Evolutionary conservation across 1,284 basidiomycete species (phyloP), one percentile per base, ranked within the genome.

Genomic region (Peniophora sp.): DNA sequence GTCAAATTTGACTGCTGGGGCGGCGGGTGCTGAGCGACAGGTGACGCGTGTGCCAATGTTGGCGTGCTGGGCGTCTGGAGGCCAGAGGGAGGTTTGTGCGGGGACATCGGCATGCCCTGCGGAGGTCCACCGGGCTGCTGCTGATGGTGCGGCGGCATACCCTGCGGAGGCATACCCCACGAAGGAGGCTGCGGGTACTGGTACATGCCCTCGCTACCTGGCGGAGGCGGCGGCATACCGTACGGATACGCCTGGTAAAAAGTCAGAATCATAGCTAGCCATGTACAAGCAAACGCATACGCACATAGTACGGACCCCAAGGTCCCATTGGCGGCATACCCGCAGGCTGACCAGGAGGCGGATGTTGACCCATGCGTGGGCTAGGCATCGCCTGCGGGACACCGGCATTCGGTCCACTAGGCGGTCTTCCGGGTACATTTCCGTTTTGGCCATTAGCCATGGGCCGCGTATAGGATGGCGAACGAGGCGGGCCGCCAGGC

Each of bases 61-160:
- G 85, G 85, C 2, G 85, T 87, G 32, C 78, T 79, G 22, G 83
- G 81, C 2, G 69, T 63, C 59, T 78, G 79, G 17, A 86, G 66
- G 39, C 67, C 70, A 6, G 77, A 69, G 16, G 79, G 78, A 34
- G 70, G 73, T 59, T 76, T 79, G 55, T 82, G 78, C 20, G 85
- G 85, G 10, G 84, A 87, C 70, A 86, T 77, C 3, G 77, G 69
- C 65, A 79, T 71, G 19, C 64, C 65, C 25, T 66, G 49, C 19
- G 74, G 71, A 32, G 69, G 68, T 12, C 71, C 67, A n/a, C 69
- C 69, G 44, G 71, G 67, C n/a, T 56, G 66, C 9, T 55, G 61
- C 51, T 50, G 52, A 45, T 50, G 55, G 19, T 67, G 68, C 25
- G 65, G 61, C 19, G 59, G 65, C 22, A 65, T 67, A 16, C 68